Conservation (phyloP, 805 yeast species). For the Torulaspora franciscae region DNA sequence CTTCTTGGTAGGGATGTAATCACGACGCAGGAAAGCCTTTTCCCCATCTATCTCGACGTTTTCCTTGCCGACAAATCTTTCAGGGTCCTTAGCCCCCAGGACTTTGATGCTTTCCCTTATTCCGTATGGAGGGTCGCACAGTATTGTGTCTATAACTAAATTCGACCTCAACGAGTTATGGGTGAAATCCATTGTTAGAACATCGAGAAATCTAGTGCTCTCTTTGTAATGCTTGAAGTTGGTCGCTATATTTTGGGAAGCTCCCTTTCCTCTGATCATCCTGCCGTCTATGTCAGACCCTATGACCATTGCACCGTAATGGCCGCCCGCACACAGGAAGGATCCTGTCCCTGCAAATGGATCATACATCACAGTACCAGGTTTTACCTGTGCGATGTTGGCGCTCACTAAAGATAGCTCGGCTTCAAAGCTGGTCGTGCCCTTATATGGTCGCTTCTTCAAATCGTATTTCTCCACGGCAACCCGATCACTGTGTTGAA, state of each 20-base stretch:
- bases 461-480: slow-evolving; percentile 75
- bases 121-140: slow-evolving; percentile 98
- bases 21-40: slow-evolving; percentile 68
- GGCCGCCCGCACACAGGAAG: slow-evolving; percentile 80
- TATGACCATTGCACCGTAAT: slow-evolving; percentile 70
- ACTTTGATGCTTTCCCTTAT: slow-evolving; percentile 93
- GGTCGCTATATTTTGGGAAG: slow-evolving; percentile 40
- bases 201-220: slow-evolving; percentile 57
- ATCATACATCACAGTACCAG: slow-evolving; percentile 71
- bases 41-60: slow-evolving; percentile 70
- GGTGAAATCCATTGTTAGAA: slow-evolving; percentile 89
- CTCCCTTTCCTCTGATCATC: slow-evolving; percentile 61
- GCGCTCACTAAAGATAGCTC: slow-evolving; percentile 84
- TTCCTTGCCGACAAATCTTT: slow-evolving; percentile 67
- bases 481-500: slow-evolving; percentile 58
- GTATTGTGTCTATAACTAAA: slow-evolving; percentile 67
- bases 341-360: slow-evolving; percentile 98
- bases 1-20: slow-evolving; percentile 88
- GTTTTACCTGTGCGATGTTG: slow-evolving; percentile 71
- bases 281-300: slow-evolving; percentile 93
- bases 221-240: slow-evolving; percentile 77
- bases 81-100: slow-evolving; percentile 74
- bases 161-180: slow-evolving; percentile 70
- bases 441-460: slow-evolving; percentile 78
- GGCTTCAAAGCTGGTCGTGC: slow-evolving; percentile 96